These are phyloP conservation scores for Globisporangium nodosum DNA, from an alignment of 352 stramenopile genomes.

Conservation along the genomic window DNA sequence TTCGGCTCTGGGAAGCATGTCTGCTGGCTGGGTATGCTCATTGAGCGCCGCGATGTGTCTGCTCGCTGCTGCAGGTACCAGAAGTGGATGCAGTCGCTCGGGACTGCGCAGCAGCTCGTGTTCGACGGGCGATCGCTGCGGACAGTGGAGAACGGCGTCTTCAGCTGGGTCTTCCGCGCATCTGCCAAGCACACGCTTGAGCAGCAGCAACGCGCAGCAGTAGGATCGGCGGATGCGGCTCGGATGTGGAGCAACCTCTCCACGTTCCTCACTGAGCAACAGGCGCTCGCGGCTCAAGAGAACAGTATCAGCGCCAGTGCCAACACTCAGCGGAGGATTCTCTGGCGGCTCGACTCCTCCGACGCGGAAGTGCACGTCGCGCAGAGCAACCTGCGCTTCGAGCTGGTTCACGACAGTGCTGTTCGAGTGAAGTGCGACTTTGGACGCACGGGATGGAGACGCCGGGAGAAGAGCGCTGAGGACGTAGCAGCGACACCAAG, in stretches of 20 bases:
- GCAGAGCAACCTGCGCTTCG: slow-evolving; percentile 47
- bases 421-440: slow-evolving; percentile 27
- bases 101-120: slow-evolving; percentile 33
- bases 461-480: slow-evolving; percentile 7
- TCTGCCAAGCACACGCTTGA: slow-evolving; percentile 27
- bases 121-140: slow-evolving; percentile 38
- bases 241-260: slow-evolving; percentile 6
- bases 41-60: not conserved
- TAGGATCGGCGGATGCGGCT: slow-evolving; percentile 6
- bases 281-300: not conserved
- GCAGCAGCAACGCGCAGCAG: slow-evolving; percentile 2
- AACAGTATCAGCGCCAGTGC: slow-evolving; percentile 6
- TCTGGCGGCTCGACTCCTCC: slow-evolving; percentile 7
- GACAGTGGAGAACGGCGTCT: slow-evolving; percentile 26
- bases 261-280: slow-evolving; percentile 1
- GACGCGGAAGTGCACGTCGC: slow-evolving; percentile 26
- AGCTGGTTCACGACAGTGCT: slow-evolving; percentile 12
- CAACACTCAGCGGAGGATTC: slow-evolving; percentile 26
- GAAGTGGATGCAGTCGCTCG: slow-evolving; percentile 19
- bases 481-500: slow-evolving; percentile 2
- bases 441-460: slow-evolving; percentile 37
- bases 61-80: slow-evolving; percentile 18
- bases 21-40: not conserved
- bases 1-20: not conserved
- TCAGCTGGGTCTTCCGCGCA: slow-evolving; percentile 47